Evolutionary conservation across 2,329 filamentous ascomycete genomes (phyloP), one percentile per base, ranked within the genome.

Genomic region (Eutypella sp.): DNA sequence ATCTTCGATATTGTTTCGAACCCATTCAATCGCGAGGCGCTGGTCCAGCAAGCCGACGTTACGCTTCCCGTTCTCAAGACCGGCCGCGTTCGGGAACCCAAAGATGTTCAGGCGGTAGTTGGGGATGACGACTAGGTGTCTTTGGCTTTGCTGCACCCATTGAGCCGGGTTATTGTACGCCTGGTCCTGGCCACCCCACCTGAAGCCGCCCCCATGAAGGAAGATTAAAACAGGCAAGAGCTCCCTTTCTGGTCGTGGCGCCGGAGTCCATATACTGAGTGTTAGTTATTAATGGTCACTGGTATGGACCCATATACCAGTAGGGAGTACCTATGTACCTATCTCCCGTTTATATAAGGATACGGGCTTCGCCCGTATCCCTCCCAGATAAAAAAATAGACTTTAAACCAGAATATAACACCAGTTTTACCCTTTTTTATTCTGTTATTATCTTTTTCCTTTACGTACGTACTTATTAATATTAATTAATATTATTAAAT

Each of bases 1-100:
- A 5, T 58, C 60, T 7, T 52, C 63, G 33, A 77, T 71, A 55
- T 78, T 76, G 47, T 69, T 61, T 33, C 64, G 64, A 0, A 75
- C 59, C 75, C 75, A 79, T 58, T 76, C 70, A 1, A 78, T 56
- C 1, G 72, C 74, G 18, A 65, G 55, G 8, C 74, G 69, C 53
- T 78, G 73, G 56, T 81, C 75, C 3, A 70, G 63, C 4, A 78
- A 57, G 1, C 73, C 75, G 10, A 74, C 50, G 46, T 78, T 79
- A 43, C 68, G 64, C 11, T 47, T 62, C 42, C 48, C 36, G 22
- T 39, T 29, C 41, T 22, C 55, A 20, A 63, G 48, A 0, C 56
- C 60, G 1, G 49, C 49, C 5, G 60, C 61, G 51, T 56, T 58
- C 29, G 62, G 63, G 47, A 61, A 66, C 20, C 62, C 63, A 37